These are phyloP conservation scores for Amaranthus cruentus DNA, from an alignment of 148 eudicot genomes.

Conservation along the genomic window DNA sequence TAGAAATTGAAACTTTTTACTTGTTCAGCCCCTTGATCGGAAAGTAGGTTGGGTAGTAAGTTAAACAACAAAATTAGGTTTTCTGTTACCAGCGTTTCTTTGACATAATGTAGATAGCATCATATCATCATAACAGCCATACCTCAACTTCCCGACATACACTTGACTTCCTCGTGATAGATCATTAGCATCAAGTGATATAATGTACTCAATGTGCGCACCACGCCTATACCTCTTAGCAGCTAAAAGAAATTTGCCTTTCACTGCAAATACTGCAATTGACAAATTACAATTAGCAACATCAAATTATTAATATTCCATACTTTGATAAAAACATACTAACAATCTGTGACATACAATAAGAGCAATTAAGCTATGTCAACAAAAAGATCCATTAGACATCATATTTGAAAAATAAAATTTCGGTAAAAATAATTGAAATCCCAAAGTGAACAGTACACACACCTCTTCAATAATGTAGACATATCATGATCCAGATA, in stretches of 20 bases:
- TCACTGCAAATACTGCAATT: slow-evolving; percentile 66
- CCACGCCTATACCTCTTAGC: slow-evolving; percentile 74
- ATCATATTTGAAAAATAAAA: background rate
- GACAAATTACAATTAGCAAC: slow-evolving; percentile 3
- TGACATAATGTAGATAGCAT: background rate
- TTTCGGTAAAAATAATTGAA: no score
- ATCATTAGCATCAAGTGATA: slow-evolving; percentile 82
- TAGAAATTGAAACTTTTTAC: background rate
- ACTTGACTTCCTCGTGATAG: slow-evolving; percentile 87
- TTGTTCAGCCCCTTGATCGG: background rate
- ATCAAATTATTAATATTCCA: background rate
- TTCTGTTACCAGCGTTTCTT: background rate
- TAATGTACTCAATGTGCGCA: slow-evolving; percentile 74
- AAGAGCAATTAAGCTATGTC: background rate
- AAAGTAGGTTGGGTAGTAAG: background rate
- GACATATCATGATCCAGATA: background rate
- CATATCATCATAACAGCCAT: slow-evolving; percentile 4
- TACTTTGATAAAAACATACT: background rate
- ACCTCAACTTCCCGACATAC: slow-evolving; percentile 94
- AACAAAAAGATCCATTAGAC: background rate
- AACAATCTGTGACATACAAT: slow-evolving; percentile 1
- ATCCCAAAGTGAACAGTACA: no score
- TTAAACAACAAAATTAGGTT: background rate
- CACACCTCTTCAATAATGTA: background rate
- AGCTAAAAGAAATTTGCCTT: slow-evolving; percentile 91